Conservation (phyloP, 164 flowering plant genomes). For the Berberis vulgaris region DNA sequence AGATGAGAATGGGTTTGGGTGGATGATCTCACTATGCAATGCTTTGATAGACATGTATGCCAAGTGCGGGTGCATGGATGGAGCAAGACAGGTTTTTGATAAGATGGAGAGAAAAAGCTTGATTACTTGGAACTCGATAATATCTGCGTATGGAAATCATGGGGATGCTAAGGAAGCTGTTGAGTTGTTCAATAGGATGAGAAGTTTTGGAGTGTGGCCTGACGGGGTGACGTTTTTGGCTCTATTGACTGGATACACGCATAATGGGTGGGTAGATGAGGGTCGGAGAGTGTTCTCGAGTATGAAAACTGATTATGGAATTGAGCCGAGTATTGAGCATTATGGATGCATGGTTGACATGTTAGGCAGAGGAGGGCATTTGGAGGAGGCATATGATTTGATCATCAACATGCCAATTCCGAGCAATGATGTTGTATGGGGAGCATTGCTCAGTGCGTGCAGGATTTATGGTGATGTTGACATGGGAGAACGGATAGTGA, state of each 20-base stretch:
- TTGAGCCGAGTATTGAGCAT: slow-evolving; percentile 21
- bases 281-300: slow-evolving; percentile 17
- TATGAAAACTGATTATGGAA: slow-evolving; percentile 19
- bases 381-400: slow-evolving; percentile 24
- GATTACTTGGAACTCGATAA: slow-evolving; percentile 31
- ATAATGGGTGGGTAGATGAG: slow-evolving; percentile 22
- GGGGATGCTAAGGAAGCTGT: slow-evolving; percentile 22
- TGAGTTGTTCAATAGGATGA: slow-evolving; percentile 17
- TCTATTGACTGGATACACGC: slow-evolving; percentile 19
- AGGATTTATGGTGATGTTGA: slow-evolving; percentile 21
- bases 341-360: slow-evolving; percentile 33
- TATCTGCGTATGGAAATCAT: slow-evolving; percentile 23
- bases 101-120: slow-evolving; percentile 28
- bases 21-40: slow-evolving; percentile 49
- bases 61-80: slow-evolving; percentile 35
- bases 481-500: slow-evolving; percentile 24
- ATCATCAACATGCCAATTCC: slow-evolving; percentile 21
- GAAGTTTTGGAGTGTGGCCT: slow-evolving; percentile 11
- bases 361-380: slow-evolving; percentile 22
- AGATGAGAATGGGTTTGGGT: slow-evolving; percentile 25
- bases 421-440: slow-evolving; percentile 29
- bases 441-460: slow-evolving; percentile 27
- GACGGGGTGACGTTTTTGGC: slow-evolving; percentile 26
- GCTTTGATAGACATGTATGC: slow-evolving; percentile 42
- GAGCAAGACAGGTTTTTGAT: slow-evolving; percentile 30